Evolutionary conservation across 2,329 filamentous ascomycete genomes (phyloP).

Genomic region (Hypoxylon sp.): DNA sequence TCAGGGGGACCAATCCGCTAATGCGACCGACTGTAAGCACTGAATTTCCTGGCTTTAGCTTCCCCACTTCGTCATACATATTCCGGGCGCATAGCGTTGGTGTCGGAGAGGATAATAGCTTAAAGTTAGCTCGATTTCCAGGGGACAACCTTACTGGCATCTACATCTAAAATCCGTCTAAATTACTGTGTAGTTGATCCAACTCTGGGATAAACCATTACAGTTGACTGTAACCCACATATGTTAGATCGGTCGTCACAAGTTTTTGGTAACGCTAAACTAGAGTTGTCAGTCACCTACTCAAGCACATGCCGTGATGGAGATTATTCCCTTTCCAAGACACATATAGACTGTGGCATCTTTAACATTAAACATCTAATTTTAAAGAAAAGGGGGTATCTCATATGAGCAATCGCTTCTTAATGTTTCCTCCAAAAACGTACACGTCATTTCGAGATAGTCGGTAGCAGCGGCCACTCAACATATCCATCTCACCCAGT

Average conservation of each 20-base stretch:
- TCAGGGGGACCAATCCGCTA: conserved; percentile 50
- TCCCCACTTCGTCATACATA: conserved; percentile 31
- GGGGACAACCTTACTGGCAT: background rate
- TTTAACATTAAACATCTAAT: background rate
- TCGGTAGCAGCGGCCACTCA: conserved; percentile 14
- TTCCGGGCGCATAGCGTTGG: background rate
- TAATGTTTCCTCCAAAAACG: conserved; percentile 19
- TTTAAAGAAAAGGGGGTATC: conserved; percentile 38
- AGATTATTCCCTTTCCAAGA: background rate
- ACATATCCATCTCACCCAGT: conserved; percentile 40
- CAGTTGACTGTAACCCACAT: too few relatives aligned
- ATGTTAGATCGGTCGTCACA: too few relatives aligned
- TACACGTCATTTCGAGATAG: conserved; percentile 5
- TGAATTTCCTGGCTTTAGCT: conserved; percentile 2
- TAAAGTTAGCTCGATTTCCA: conserved; percentile 3
- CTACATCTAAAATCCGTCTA: background rate
- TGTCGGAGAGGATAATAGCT: background rate
- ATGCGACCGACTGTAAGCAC: conserved; percentile 39
- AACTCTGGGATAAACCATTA: too few relatives aligned
- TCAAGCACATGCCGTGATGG: background rate
- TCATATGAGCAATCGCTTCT: conserved; percentile 22
- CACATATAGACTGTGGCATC: background rate
- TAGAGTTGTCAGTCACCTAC: background rate
- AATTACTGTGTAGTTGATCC: too few relatives aligned
- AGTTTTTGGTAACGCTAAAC: background rate